Evolutionary conservation across 495 filamentous ascomycete species (phyloP).

Genomic region (Podospora fimiseda): DNA sequence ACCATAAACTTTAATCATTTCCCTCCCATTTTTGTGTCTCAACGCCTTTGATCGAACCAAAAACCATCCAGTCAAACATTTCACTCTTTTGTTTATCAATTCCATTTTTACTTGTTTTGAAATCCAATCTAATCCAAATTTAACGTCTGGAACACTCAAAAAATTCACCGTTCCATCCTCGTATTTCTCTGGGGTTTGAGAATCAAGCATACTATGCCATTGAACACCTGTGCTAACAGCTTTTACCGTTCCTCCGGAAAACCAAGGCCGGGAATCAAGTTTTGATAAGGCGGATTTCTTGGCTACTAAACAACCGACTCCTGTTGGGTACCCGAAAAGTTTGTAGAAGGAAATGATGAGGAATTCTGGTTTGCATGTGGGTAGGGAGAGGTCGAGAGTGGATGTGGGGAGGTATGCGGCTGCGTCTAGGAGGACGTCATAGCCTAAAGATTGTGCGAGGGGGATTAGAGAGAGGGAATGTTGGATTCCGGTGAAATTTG

Average conservation of each 20-base stretch:
- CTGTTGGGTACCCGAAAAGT: conserved; percentile 56
- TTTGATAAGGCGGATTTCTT: conserved; percentile 40
- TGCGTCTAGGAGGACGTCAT: conserved; percentile 52
- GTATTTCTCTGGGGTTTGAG: conserved; percentile 35
- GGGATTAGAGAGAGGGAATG: conserved; percentile 47
- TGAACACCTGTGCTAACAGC: conserved; percentile 39
- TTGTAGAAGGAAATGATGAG: conserved; percentile 55
- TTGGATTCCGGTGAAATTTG: conserved; percentile 56
- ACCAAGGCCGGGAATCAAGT: conserved; percentile 46
- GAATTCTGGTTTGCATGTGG: conserved; percentile 50
- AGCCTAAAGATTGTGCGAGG: conserved; percentile 35
- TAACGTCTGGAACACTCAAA: conserved; percentile 51
- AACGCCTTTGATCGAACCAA: conserved; percentile 37
- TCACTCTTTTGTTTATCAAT: conserved; percentile 21
- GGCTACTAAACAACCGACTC: conserved; percentile 53
- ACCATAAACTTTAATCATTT: conserved; percentile 46
- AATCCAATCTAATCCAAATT: conserved; percentile 42
- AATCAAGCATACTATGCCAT: conserved; percentile 53
- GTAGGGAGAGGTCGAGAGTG: conserved; percentile 48
- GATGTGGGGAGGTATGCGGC: conserved; percentile 52
- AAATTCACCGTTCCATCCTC: conserved; percentile 60
- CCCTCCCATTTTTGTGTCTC: conserved; percentile 42
- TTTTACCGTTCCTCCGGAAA: conserved; percentile 56
- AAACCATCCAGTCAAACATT: conserved; percentile 43
- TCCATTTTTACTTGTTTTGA: conserved; percentile 8